These are phyloP conservation scores for Tylopilus vinaceipallidus DNA, from an alignment of 768 basidiomycete genomes.

Conservation along the genomic window DNA sequence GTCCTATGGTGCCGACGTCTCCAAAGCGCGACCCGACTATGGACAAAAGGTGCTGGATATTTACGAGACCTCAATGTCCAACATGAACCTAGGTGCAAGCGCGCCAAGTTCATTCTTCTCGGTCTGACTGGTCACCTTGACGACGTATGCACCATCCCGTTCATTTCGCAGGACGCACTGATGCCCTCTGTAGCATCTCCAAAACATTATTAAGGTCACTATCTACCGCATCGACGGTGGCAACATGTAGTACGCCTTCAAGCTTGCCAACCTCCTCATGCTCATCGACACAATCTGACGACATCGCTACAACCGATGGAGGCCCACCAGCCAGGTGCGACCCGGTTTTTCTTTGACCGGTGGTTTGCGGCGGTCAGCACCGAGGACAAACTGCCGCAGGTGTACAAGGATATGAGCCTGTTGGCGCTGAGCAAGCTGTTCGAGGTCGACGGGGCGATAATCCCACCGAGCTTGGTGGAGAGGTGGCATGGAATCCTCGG, in stretches of 20 bases:
- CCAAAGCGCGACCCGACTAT: constrained; percentile 74
- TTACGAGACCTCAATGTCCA: constrained; percentile 71
- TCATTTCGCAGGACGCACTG: background rate
- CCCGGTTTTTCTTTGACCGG: constrained; percentile 75
- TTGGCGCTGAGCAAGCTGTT: constrained; percentile 74
- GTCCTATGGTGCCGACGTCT: constrained; percentile 74
- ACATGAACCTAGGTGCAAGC: constrained; percentile 76
- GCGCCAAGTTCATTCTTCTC: constrained; percentile 79
- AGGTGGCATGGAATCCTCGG: constrained; percentile 78
- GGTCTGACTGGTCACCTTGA: constrained; percentile 77
- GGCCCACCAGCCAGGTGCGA: constrained; percentile 49
- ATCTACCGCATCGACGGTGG: constrained; percentile 58
- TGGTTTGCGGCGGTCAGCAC: constrained; percentile 78
- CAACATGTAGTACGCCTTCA: constrained; percentile 60
- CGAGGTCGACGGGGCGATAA: constrained; percentile 56
- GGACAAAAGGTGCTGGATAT: constrained; percentile 80
- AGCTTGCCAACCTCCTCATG: constrained; percentile 78
- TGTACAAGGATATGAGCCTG: constrained; percentile 85
- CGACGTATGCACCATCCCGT: constrained; percentile 51
- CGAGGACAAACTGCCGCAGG: constrained; percentile 63
- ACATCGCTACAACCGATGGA: constrained; percentile 79
- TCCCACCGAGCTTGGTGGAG: constrained; percentile 60
- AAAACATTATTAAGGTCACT: constrained; percentile 61
- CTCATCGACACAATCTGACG: constrained; percentile 79
- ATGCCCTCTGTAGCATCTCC: constrained; percentile 48